Percentiles rank a stretch among this genome's conserved stretches.
Conservation (phyloP, 1,139 yeast species). For the Petasospora rhodanensis region DNA sequence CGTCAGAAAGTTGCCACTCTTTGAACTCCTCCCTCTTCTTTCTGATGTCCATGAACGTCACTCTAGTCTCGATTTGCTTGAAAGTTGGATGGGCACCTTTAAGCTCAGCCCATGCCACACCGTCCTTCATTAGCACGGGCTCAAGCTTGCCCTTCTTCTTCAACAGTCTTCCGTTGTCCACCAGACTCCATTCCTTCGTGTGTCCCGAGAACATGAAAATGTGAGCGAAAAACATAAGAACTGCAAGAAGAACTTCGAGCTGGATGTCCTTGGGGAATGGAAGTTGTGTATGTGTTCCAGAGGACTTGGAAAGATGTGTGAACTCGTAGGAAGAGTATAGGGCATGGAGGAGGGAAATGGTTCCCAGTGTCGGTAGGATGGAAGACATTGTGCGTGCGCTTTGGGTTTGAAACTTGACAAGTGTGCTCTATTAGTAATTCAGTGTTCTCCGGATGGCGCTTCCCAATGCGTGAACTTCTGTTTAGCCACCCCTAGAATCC, state of each 20-base stretch:
- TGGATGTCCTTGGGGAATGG: slow-evolving; percentile 19
- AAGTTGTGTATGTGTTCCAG: slow-evolving; percentile 8
- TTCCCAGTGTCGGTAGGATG: slow-evolving; percentile 8
- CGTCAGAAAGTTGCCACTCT: no score
- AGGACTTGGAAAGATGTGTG: slow-evolving; percentile 14
- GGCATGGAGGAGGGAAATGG: slow-evolving; percentile 13
- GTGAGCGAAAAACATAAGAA: slow-evolving; percentile 12
- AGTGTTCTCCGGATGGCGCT: no score
- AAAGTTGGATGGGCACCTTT: slow-evolving; percentile 40
- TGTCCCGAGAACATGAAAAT: slow-evolving; percentile 8
- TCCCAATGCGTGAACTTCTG: no score
- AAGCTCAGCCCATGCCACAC: slow-evolving; percentile 40
- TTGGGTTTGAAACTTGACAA: no score
- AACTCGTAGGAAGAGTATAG: slow-evolving; percentile 21
- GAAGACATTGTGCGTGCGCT: slow-evolving; percentile 7
- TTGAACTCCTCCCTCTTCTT: slow-evolving; percentile 38
- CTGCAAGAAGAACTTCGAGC: slow-evolving; percentile 11
- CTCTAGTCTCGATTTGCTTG: slow-evolving; percentile 39
- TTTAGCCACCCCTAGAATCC: no score
- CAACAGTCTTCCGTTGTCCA: slow-evolving; percentile 13
- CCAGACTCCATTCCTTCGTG: slow-evolving; percentile 12
- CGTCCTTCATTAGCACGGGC: slow-evolving; percentile 44
- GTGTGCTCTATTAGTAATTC: no score
- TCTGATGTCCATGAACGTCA: slow-evolving; percentile 42
- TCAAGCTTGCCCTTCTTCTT: slow-evolving; percentile 28